phyloP scores from a whole-genome alignment of 129 eudicot genomes.

The Helianthus tuberosus region DNA sequence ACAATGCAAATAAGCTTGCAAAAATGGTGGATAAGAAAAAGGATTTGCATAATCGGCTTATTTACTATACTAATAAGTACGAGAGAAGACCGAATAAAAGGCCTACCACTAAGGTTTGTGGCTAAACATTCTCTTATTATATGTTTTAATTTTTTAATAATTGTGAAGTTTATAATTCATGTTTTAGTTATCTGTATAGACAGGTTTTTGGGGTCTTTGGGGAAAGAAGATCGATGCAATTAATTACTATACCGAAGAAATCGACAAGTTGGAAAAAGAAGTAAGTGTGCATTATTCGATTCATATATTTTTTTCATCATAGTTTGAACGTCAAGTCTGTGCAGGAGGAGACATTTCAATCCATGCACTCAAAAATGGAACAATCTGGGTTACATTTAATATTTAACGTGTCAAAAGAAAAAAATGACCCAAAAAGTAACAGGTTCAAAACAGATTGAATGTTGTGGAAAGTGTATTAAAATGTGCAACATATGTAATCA shows the following conservation, averaged over 20 bases:
- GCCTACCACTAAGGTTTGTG: conserved; percentile 78
- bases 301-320: neutral
- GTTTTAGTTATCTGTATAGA: conserved; percentile 54
- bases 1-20: conserved; percentile 93
- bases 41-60: conserved; percentile 65
- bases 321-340: neutral
- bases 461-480: neutral
- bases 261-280: conserved; percentile 59
- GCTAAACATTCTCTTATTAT: conserved; percentile 19
- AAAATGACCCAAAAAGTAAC: neutral
- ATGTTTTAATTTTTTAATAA: neutral
- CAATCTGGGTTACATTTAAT: neutral
- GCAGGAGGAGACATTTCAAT: neutral
- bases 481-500: no score
- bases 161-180: conserved; percentile 19
- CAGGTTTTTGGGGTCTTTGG: conserved; percentile 99
- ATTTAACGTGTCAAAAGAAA: neutral
- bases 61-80: conserved; percentile 70
- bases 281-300: conserved; percentile 45
- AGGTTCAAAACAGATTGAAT: neutral
- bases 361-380: neutral
- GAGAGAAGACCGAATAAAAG: conserved; percentile 62
- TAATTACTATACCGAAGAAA: conserved; percentile 69
- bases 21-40: conserved; percentile 70
- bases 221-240: conserved; percentile 85